Evolutionary conservation across 1,284 basidiomycete genomes (phyloP).

Genomic region (Ustilago bromivora): DNA sequence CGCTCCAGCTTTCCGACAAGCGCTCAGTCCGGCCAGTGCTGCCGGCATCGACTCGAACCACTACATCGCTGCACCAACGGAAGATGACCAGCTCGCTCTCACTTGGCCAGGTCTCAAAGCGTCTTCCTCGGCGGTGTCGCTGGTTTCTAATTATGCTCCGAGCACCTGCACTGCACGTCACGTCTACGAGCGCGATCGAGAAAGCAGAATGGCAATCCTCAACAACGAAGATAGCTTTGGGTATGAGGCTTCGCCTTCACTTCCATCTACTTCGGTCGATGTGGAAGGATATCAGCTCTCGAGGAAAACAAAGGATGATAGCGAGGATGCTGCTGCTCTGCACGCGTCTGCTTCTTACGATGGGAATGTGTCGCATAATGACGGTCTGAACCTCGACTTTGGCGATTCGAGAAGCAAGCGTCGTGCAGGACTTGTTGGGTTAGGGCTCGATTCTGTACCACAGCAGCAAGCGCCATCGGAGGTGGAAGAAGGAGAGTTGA

Average conservation of each 20-base stretch:
- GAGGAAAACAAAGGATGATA: background rate
- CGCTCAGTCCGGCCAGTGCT: constrained; percentile 25
- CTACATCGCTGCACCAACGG: background rate
- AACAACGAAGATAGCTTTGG: constrained; percentile 46
- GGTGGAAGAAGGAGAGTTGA: background rate
- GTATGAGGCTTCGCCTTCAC: constrained; percentile 18
- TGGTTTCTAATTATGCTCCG: constrained; percentile 35
- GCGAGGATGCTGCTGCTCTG: constrained; percentile 1
- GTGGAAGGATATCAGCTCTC: background rate
- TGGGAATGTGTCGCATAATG: constrained; percentile 13
- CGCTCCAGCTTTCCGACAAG: constrained; percentile 19
- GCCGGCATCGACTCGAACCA: background rate
- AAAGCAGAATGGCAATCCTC: constrained; percentile 42
- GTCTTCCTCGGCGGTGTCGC: constrained; percentile 33
- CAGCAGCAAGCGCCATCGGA: background rate
- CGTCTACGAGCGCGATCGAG: constrained; percentile 35
- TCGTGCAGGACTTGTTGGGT: constrained; percentile 34
- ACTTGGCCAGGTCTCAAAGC: constrained; percentile 27
- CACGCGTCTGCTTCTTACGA: constrained; percentile 1
- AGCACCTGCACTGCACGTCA: constrained; percentile 35
- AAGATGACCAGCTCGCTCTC: constrained; percentile 2
- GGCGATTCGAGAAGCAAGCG: constrained; percentile 17
- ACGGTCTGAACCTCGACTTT: constrained; percentile 26
- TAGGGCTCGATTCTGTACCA: constrained; percentile 26
- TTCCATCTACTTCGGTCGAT: constrained; percentile 12